Percentiles rank a stretch among this genome's conserved stretches.
phyloP scores from a whole-genome alignment of 257 asterid genomes.

The Penstemon barbatus region DNA sequence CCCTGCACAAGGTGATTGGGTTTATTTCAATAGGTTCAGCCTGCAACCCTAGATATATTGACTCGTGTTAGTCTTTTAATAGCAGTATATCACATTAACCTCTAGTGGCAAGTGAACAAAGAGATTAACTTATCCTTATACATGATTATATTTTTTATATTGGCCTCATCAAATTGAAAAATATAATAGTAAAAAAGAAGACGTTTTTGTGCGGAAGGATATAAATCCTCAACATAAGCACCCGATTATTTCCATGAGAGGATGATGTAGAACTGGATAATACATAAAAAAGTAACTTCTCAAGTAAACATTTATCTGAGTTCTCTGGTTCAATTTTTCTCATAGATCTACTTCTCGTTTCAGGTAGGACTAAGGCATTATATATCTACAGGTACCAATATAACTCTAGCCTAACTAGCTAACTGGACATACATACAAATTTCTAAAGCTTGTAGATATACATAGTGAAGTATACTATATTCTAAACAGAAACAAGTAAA shows the following conservation, averaged over 20 bases:
- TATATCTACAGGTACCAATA: slow-evolving; percentile 1
- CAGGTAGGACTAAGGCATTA: not conserved
- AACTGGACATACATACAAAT: not conserved
- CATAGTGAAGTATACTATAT: slow-evolving; percentile 3
- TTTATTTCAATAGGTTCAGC: no score
- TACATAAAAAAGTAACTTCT: no score
- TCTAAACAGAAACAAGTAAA: slow-evolving; percentile 4
- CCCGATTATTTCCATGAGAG: not conserved
- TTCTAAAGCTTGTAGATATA: not conserved
- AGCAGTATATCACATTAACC: no score
- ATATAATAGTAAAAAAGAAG: no score
- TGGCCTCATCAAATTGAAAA: not conserved
- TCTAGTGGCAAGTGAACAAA: no score
- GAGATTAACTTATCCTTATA: no score
- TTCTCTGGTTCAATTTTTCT: not conserved
- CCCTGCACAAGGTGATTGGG: no score
- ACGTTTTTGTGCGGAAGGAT: not conserved
- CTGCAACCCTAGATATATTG: no score
- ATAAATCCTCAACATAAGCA: not conserved
- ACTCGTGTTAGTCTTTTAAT: no score
- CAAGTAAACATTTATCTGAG: not conserved
- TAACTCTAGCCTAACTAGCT: slow-evolving; percentile 3
- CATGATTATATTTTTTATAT: not conserved
- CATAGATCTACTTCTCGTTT: slow-evolving; percentile 11
- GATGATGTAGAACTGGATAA: not conserved